Conservation (phyloP, 371 early-diverging fungal genomes). For the Mortierella sp. region DNA sequence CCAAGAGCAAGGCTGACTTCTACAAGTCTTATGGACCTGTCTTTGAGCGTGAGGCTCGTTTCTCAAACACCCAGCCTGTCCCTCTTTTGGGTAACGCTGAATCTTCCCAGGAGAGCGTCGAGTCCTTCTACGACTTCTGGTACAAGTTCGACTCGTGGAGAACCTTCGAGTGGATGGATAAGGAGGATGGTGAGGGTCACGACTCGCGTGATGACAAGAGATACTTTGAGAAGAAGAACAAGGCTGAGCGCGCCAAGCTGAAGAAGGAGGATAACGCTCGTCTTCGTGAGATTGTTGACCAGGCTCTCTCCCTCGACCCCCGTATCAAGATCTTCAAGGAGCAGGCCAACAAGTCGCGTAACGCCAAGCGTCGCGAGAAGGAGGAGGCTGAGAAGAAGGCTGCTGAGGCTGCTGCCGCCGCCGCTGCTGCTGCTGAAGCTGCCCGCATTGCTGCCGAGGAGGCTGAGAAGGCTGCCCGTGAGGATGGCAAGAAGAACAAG, state of each 20-base stretch:
- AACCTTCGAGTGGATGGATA: conserved; percentile 97
- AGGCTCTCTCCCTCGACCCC: conserved; percentile 88
- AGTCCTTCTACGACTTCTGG: conserved; percentile 97
- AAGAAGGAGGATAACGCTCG: conserved; percentile 98
- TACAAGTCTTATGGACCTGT: conserved; percentile 89
- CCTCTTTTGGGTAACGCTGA: conserved; percentile 84
- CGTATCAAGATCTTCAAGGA: conserved; percentile 92
- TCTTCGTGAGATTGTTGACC: conserved; percentile 88
- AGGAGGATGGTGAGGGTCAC: conserved; percentile 92
- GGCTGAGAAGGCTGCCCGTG: conserved; percentile 79
- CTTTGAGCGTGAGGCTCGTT: conserved; percentile 93
- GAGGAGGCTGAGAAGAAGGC: conserved; percentile 81
- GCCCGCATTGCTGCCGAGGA: conserved; percentile 59
- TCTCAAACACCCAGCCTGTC: conserved; percentile 91
- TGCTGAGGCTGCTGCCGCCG: conserved; percentile 69
- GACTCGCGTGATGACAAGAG: conserved; percentile 98
- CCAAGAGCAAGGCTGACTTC: conserved; percentile 90
- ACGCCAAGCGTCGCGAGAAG: conserved; percentile 91
- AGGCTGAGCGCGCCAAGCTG: conserved; percentile 88
- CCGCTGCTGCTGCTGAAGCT: conserved; percentile 60
- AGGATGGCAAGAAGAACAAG: conserved; percentile 79
- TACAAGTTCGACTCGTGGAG: conserved; percentile 97
- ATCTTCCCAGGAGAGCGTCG: conserved; percentile 85
- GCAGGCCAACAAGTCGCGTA: conserved; percentile 89
- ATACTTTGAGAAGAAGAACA: conserved; percentile 95